Evolutionary conservation across 2,329 filamentous ascomycete genomes (phyloP).

Genomic region (Lojkania enalia): DNA sequence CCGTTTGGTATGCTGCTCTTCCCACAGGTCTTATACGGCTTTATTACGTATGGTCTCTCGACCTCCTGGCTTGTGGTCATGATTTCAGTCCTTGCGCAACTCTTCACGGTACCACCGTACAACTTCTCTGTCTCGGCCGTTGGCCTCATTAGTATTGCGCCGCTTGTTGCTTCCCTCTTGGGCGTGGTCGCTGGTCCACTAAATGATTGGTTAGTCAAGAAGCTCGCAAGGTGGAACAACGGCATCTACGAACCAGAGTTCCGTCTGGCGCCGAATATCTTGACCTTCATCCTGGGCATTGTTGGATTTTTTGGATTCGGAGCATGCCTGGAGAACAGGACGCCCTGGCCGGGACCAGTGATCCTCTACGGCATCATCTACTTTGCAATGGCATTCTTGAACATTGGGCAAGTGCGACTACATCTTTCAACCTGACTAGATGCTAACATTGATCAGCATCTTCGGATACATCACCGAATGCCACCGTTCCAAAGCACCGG

Average conservation of each 20-base stretch:
- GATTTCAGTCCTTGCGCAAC: conserved; percentile 28
- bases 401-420: conserved; percentile 20
- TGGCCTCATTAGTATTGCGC: conserved; percentile 41
- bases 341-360: conserved; percentile 20
- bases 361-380: conserved; percentile 27
- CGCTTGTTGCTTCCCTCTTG: conserved; percentile 77
- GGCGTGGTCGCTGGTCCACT: conserved; percentile 76
- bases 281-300: conserved; percentile 74
- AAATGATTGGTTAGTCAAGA: conserved; percentile 71
- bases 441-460: conserved; percentile 16
- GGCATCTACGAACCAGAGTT: conserved; percentile 92
- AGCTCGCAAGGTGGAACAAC: conserved; percentile 71
- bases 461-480: conserved; percentile 80
- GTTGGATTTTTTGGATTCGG: conserved; percentile 86
- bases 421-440: conserved; percentile 1
- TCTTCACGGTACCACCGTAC: conserved; percentile 35
- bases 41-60: conserved; percentile 29
- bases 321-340: conserved; percentile 64
- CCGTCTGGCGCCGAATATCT: conserved; percentile 75
- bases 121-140: conserved; percentile 30
- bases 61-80: conserved; percentile 33
- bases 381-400: conserved; percentile 26
- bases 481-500: conserved; percentile 81
- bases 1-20: conserved; percentile 39
- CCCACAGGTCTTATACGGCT: conserved; percentile 30